Evolutionary conservation across 768 basidiomycete genomes (phyloP).

Genomic region (Holtermanniella nyarrowii): DNA sequence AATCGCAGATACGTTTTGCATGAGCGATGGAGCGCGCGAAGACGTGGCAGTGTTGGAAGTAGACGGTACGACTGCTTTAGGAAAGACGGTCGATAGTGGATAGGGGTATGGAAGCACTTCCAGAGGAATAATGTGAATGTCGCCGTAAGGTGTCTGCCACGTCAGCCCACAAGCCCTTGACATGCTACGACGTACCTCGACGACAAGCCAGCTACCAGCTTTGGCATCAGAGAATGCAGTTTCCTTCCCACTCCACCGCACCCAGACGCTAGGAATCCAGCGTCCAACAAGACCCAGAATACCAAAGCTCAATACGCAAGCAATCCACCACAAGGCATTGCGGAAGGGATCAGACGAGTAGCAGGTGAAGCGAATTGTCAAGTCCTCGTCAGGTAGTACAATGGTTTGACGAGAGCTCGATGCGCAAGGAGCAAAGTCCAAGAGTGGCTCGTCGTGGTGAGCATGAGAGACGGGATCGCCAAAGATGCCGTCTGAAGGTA

Average conservation of each 20-base stretch:
- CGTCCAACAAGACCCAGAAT: constrained; percentile 69
- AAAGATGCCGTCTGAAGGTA: constrained; percentile 37
- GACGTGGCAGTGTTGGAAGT: constrained; percentile 5
- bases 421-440: constrained; percentile 25
- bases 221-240: constrained; percentile 63
- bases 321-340: constrained; percentile 57
- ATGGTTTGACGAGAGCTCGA: constrained; percentile 58
- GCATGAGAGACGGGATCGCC: constrained; percentile 23
- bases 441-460: constrained; percentile 16
- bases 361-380: constrained; percentile 73
- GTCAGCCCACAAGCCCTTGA: not conserved
- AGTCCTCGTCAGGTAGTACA: constrained; percentile 80
- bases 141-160: constrained; percentile 69
- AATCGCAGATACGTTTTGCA: not conserved
- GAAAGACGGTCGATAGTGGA: constrained; percentile 69
- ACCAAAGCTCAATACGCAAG: constrained; percentile 61
- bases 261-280: constrained; percentile 90
- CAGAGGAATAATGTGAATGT: constrained; percentile 66
- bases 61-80: constrained; percentile 32
- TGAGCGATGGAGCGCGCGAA: constrained; percentile 15
- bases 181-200: constrained; percentile 58
- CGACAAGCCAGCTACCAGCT: constrained; percentile 57
- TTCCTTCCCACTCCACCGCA: constrained; percentile 72
- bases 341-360: constrained; percentile 61
- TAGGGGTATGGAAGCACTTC: constrained; percentile 63